Conservation (phyloP, 441 rosid species). For the Populus hybrid region DNA sequence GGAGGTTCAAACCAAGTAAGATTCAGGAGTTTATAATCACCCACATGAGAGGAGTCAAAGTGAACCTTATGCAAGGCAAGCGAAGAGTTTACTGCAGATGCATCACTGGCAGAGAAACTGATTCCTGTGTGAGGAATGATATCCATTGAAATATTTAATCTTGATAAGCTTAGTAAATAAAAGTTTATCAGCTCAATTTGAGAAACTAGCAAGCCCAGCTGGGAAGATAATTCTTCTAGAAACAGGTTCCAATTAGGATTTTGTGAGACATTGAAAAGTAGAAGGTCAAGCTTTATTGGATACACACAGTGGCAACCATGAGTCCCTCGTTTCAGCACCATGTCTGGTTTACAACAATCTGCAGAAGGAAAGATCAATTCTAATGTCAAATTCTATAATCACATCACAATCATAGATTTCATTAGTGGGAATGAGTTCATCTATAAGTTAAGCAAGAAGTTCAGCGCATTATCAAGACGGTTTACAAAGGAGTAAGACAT, state of each 20-base stretch:
- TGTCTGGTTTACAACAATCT: slow-evolving; percentile 85
- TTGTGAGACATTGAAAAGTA: slow-evolving; percentile 80
- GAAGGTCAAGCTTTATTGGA: slow-evolving; percentile 93
- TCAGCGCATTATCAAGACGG: neutral
- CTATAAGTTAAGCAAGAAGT: neutral
- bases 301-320: slow-evolving; percentile 84
- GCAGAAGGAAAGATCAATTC: slow-evolving; percentile 25
- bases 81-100: slow-evolving; percentile 64
- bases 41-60: slow-evolving; percentile 60
- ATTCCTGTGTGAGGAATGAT: slow-evolving; percentile 77
- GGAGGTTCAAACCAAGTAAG: slow-evolving; percentile 84
- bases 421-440: neutral
- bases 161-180: slow-evolving; percentile 60
- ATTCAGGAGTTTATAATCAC: slow-evolving; percentile 83
- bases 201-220: slow-evolving; percentile 68
- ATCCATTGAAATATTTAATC: slow-evolving; percentile 92
- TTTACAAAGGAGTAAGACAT: neutral
- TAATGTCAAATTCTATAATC: slow-evolving; percentile 16
- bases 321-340: slow-evolving; percentile 72
- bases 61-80: slow-evolving; percentile 70
- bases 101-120: slow-evolving; percentile 74
- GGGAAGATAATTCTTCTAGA: slow-evolving; percentile 65
- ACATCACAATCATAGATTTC: slow-evolving; percentile 1
- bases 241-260: slow-evolving; percentile 63
- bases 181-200: slow-evolving; percentile 88